Percentiles rank a stretch among this genome's conserved stretches.
These are phyloP conservation scores for Serendipita sp. DNA, from an alignment of 768 basidiomycete genomes.

Conservation along the genomic window DNA sequence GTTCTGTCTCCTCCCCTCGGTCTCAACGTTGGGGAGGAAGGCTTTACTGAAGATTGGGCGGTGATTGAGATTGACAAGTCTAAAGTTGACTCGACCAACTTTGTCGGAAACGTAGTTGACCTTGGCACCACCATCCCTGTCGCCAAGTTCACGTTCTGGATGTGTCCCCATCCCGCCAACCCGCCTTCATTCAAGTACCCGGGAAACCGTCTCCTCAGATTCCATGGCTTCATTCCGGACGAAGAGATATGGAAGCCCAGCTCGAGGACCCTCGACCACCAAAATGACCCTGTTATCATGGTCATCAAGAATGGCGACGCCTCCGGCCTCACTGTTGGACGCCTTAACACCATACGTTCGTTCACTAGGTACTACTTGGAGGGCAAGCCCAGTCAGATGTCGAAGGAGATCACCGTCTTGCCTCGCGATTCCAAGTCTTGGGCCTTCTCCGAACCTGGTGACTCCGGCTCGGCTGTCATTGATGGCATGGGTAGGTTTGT, in stretches of 20 bases:
- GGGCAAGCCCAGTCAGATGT: conserved; percentile 11
- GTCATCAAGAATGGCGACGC: conserved; percentile 25
- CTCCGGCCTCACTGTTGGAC: conserved; percentile 25
- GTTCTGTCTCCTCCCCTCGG: conserved; percentile 5
- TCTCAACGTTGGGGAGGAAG: not conserved
- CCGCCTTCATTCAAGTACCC: conserved; percentile 20
- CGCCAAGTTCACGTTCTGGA: conserved; percentile 11
- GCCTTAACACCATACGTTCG: conserved; percentile 22
- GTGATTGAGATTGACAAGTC: conserved; percentile 18
- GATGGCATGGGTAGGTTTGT: conserved; percentile 21
- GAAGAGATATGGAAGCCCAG: conserved; percentile 20
- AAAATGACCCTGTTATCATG: conserved; percentile 20
- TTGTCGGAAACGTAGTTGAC: conserved; percentile 18
- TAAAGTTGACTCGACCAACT: conserved; percentile 16
- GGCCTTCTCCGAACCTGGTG: conserved; percentile 23
- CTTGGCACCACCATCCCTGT: conserved; percentile 7
- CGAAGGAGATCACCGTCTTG: conserved; percentile 21
- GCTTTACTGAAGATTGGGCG: conserved; percentile 11
- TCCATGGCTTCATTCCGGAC: conserved; percentile 20
- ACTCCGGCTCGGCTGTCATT: conserved; percentile 25
- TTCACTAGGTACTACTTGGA: conserved; percentile 20
- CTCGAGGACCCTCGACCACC: conserved; percentile 18
- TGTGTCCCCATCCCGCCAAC: conserved; percentile 13
- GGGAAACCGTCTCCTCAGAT: conserved; percentile 20
- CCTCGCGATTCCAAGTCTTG: conserved; percentile 19